Percentiles rank a stretch among this genome's conserved stretches.
These are phyloP conservation scores for Plenodomus tracheiphilus DNA, from an alignment of 2,329 filamentous ascomycete genomes.

Conservation along the genomic window DNA sequence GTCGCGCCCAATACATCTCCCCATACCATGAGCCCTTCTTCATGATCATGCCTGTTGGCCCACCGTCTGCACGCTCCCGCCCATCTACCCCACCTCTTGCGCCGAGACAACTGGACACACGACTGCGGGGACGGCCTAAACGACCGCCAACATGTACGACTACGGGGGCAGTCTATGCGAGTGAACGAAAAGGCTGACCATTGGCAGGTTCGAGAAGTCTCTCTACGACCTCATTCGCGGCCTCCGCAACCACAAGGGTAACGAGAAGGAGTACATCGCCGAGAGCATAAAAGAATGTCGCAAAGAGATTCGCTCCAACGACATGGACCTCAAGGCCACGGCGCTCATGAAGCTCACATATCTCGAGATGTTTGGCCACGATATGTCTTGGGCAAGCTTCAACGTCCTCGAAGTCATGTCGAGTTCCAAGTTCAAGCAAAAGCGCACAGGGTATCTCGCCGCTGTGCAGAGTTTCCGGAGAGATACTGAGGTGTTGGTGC, in stretches of 20 bases:
- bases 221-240: slow-evolving; percentile 98
- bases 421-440: slow-evolving; percentile 90
- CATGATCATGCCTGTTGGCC: slow-evolving; percentile 41
- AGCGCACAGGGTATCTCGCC: slow-evolving; percentile 90
- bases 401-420: slow-evolving; percentile 99
- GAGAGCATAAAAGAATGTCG: slow-evolving; percentile 94
- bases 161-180: too few species aligned
- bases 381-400: slow-evolving; percentile 99
- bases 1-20: neutral
- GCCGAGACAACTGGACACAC: slow-evolving; percentile 17
- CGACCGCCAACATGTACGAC: slow-evolving; percentile 29
- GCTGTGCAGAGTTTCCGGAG: slow-evolving; percentile 95
- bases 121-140: slow-evolving; percentile 19
- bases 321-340: slow-evolving; percentile 97
- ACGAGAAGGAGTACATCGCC: slow-evolving; percentile 93
- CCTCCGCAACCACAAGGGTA: slow-evolving; percentile 91
- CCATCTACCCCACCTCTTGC: slow-evolving; percentile 35
- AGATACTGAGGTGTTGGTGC: slow-evolving; percentile 95
- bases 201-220: slow-evolving; percentile 92
- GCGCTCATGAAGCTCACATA: slow-evolving; percentile 95
- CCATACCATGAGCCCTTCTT: slow-evolving; percentile 21
- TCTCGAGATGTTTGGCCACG: slow-evolving; percentile 97
- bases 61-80: slow-evolving; percentile 19
- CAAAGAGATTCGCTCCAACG: slow-evolving; percentile 85
- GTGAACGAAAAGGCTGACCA: neutral